These are phyloP conservation scores for Phytophthora ohioensis DNA, from an alignment of 352 stramenopile species.

Conservation along the genomic window DNA sequence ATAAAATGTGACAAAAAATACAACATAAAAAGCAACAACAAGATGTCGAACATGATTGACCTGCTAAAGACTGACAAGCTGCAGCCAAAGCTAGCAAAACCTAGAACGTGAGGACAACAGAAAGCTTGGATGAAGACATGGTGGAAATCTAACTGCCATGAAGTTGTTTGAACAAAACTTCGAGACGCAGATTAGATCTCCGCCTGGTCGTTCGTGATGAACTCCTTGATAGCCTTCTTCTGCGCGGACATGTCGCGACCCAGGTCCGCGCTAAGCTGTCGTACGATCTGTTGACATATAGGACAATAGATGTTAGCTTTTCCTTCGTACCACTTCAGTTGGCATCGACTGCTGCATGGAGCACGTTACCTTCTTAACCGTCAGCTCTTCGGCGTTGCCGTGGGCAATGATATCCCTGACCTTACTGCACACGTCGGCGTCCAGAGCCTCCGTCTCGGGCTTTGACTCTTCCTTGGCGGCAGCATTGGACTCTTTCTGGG, in stretches of 20 bases:
- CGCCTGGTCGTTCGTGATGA: slow-evolving; percentile 58
- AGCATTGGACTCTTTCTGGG: slow-evolving; percentile 26
- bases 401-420: slow-evolving; percentile 84
- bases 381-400: slow-evolving; percentile 80
- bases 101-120: neutral
- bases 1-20: neutral
- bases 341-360: neutral
- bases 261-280: slow-evolving; percentile 70
- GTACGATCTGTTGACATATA: slow-evolving; percentile 60
- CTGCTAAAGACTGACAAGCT: neutral
- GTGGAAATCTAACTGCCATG: slow-evolving; percentile 1
- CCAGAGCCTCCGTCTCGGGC: slow-evolving; percentile 36
- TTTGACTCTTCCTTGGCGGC: slow-evolving; percentile 30
- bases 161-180: slow-evolving; percentile 5
- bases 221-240: slow-evolving; percentile 87
- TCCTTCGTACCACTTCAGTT: too few species aligned
- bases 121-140: neutral
- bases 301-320: too few species aligned
- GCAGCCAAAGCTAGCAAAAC: neutral
- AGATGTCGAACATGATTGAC: slow-evolving; percentile 1
- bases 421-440: slow-evolving; percentile 63
- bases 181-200: slow-evolving; percentile 22
- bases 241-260: slow-evolving; percentile 71
- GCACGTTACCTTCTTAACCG: slow-evolving; percentile 78
- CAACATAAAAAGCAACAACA: neutral